Base-by-base conservation (phyloP, 2,329 filamentous ascomycete species). In the Laburnicola sp. region DNA sequence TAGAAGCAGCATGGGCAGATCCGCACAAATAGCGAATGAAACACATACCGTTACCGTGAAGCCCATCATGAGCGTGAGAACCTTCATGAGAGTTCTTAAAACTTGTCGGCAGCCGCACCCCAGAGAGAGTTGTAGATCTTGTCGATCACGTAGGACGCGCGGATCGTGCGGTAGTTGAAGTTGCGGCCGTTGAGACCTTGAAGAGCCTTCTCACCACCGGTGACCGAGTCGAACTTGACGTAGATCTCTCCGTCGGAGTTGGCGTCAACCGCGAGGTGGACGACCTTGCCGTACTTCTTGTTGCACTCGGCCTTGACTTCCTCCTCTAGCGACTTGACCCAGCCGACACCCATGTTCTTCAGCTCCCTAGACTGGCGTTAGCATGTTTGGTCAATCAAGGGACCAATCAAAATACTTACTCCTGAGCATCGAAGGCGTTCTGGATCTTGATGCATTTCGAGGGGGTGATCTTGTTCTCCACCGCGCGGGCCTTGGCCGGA, bases 211-310 rank as follows among this genome's bases (percentile, higher is more conserved):
- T 97, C 91, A 72, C 93, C 93, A 65, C 93, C 93, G 73, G 92
- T 86, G 57, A 97, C 89, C 69, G 91, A 88, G 76, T 96, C 91
- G 78, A 99, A 99, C 76, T 99, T 99, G 74, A 99, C 86, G 76
- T 96, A 99, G 65, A 99, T 93, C 72, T 99, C 94, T 76, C 94
- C 94, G 74, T 89, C 85, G 41, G 91, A 94, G 77, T 96, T 95
- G 62, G 89, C 86, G 79, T 97, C 93, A 76, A 96, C 83, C 65
- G 91, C 85, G 76, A 97, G 95, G 84, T 99, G 94, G 74, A 97
- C 91, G 68, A 99, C 93, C 66, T 93, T 89, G 69, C 94, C 94
- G 80, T 97, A 99, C 81, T 94, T 96, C 66, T 86, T 82, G 78
- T 96, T 89, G 73, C 93, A 96, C 80, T 99, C 94, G 68, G 85